Percentiles rank a stretch among this genome's conserved stretches.
phyloP scores from a whole-genome alignment of 2,329 filamentous ascomycete species.

The Fusarium phyllophilum region DNA sequence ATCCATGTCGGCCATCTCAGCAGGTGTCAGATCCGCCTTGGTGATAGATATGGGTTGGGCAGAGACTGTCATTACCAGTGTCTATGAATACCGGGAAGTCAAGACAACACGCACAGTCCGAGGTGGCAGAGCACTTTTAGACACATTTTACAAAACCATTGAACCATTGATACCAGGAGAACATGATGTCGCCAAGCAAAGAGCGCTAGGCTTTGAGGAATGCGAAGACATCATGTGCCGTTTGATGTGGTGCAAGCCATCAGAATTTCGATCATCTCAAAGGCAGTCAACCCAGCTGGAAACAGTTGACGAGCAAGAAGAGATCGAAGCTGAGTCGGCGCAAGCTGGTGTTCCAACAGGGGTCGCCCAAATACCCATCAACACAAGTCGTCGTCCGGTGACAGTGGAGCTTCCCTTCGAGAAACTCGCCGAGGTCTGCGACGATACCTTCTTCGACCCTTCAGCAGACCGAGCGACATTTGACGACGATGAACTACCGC shows the following conservation, averaged over 20 bases:
- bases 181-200: conserved; percentile 47
- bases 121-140: conserved; percentile 76
- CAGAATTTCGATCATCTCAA: conserved; percentile 46
- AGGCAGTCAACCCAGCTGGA: conserved; percentile 53
- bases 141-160: conserved; percentile 74
- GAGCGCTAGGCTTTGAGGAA: conserved; percentile 74
- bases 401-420: conserved; percentile 75
- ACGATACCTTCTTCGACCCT: conserved; percentile 77
- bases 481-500: conserved; percentile 86
- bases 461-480: conserved; percentile 64
- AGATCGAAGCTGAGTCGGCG: conserved; percentile 53
- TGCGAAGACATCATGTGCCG: conserved; percentile 82
- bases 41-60: conserved; percentile 93
- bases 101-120: conserved; percentile 75
- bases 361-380: conserved; percentile 57
- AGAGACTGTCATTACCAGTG: conserved; percentile 84
- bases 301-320: conserved; percentile 68
- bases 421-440: conserved; percentile 77
- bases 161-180: conserved; percentile 47
- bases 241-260: conserved; percentile 76
- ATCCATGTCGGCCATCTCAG: conserved; percentile 77
- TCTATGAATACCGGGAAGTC: conserved; percentile 92
- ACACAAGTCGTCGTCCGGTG: conserved; percentile 59
- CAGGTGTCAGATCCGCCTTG: conserved; percentile 85
- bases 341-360: conserved; percentile 35